A percentile compares a stretch with the other conserved stretches of the same genome.
Conservation (phyloP, 345 rosid species). For the Eucalyptus polybractea region DNA sequence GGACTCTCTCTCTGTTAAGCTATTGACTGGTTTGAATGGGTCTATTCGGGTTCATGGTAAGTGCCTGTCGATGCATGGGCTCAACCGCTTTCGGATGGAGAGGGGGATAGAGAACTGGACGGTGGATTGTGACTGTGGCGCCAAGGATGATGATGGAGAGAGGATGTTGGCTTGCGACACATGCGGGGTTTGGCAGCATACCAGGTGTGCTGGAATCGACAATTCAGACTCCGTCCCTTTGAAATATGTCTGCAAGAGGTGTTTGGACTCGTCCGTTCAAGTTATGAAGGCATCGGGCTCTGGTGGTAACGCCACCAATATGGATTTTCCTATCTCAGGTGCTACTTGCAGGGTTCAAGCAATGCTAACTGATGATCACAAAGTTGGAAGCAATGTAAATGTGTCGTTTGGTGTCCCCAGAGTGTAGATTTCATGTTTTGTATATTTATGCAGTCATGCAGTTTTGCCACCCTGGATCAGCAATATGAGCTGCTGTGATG, state of each 20-base stretch:
- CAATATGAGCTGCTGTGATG: background rate
- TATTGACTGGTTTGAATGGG: constrained; percentile 35
- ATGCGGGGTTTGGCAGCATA: constrained; percentile 70
- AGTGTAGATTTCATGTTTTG: constrained; percentile 1
- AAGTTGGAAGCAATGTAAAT: constrained; percentile 7
- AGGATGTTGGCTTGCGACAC: constrained; percentile 63
- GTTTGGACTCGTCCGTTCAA: background rate
- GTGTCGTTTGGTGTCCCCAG: constrained; percentile 11
- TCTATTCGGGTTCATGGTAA: constrained; percentile 25
- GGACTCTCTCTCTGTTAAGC: constrained; percentile 29
- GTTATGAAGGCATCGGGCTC: background rate
- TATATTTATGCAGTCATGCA: background rate
- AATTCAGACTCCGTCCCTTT: constrained; percentile 25
- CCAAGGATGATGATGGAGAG: constrained; percentile 72
- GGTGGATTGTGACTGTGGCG: constrained; percentile 58
- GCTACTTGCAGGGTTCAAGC: constrained; percentile 26
- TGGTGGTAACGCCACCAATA: constrained; percentile 2
- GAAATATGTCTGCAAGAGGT: constrained; percentile 31
- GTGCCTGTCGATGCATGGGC: constrained; percentile 36
- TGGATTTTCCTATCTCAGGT: background rate
- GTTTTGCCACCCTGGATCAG: background rate
- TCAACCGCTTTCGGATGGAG: constrained; percentile 44
- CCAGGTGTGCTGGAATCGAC: constrained; percentile 58
- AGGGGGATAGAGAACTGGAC: constrained; percentile 55
- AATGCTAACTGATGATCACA: background rate